These are phyloP conservation scores for Fusarium sp. DNA, from an alignment of 2,329 filamentous ascomycete genomes.

Conservation along the genomic window DNA sequence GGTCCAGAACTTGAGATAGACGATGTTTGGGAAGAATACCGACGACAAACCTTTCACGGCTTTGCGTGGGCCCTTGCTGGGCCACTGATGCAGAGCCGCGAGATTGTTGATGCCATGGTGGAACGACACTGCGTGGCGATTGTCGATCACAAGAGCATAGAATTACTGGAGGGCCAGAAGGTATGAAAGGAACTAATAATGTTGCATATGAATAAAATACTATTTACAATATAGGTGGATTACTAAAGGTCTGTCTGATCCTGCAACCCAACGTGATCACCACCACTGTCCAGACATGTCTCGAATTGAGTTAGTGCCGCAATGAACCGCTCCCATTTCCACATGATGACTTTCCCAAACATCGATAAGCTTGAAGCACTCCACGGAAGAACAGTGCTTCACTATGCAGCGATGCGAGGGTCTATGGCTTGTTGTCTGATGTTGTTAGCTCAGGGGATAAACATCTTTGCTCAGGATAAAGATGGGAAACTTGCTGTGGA, in stretches of 20 bases:
- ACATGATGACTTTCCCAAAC: not conserved
- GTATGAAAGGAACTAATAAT: not conserved
- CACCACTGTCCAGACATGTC: not conserved
- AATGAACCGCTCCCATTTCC: not conserved
- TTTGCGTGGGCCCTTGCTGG: constrained; percentile 23
- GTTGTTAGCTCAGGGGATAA: not conserved
- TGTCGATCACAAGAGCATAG: constrained; percentile 20
- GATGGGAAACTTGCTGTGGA: not conserved
- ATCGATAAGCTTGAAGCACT: not conserved
- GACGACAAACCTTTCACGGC: constrained; percentile 18
- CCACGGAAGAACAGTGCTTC: not conserved
- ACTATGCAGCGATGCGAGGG: not conserved
- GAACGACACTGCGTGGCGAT: constrained; percentile 18
- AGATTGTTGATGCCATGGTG: constrained; percentile 17
- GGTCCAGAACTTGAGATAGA: not conserved
- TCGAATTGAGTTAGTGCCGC: not conserved
- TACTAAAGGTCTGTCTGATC: not conserved
- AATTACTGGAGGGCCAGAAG: not conserved
- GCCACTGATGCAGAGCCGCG: constrained; percentile 24
- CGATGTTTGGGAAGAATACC: constrained; percentile 19
- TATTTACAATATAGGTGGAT: not conserved
- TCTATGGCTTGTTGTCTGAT: not conserved
- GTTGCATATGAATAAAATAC: not conserved
- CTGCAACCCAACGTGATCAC: not conserved
- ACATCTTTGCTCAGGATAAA: not conserved